Conservation (phyloP, 1,284 basidiomycete genomes). For the Fomes fomentarius region DNA sequence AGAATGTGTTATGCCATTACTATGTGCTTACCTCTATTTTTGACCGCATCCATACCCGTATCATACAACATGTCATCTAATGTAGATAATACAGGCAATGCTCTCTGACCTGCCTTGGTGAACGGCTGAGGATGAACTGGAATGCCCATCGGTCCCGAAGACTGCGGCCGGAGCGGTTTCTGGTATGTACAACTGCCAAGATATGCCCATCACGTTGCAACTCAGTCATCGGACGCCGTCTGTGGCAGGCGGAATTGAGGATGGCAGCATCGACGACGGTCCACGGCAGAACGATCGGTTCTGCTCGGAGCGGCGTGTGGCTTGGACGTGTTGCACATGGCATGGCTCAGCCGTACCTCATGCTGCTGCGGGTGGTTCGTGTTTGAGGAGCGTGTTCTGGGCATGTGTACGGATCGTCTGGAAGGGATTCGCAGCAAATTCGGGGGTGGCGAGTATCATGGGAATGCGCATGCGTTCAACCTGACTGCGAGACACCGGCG, state of each 20-base stretch:
- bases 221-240: not conserved
- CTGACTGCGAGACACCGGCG: conserved; percentile 45
- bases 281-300: not conserved
- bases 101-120: no score
- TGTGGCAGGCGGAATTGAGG: conserved; percentile 12
- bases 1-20: conserved; percentile 25
- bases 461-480: conserved; percentile 72
- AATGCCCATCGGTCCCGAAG: not conserved
- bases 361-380: conserved; percentile 30
- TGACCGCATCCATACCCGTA: conserved; percentile 21
- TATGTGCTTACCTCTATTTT: conserved; percentile 19
- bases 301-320: not conserved
- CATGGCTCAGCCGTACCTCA: not conserved
- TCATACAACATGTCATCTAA: conserved; percentile 19
- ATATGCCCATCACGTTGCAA: not conserved
- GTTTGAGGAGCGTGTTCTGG: conserved; percentile 74
- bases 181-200: not conserved
- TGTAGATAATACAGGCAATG: conserved; percentile 16
- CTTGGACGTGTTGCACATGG: not conserved
- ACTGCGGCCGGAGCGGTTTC: not conserved
- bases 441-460: conserved; percentile 67
- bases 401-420: conserved; percentile 80
- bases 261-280: not conserved
- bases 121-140: not conserved
- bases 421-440: conserved; percentile 75